phyloP scores from a whole-genome alignment of 768 basidiomycete species.

The Suillus cothurnatus region DNA sequence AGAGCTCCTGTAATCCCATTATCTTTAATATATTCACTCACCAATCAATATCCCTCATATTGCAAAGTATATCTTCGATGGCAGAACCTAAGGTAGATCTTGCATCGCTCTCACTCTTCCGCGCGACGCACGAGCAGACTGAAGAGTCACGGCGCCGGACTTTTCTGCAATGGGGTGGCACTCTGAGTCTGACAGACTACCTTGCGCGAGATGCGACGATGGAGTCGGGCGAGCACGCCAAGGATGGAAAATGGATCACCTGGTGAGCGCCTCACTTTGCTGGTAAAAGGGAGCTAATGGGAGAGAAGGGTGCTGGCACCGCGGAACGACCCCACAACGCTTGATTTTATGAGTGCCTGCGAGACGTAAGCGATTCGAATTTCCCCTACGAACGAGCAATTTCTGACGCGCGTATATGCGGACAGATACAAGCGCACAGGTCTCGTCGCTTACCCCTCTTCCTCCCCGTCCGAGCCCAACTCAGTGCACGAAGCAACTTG shows the following conservation, averaged over 20 bases:
- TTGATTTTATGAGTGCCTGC: conserved; percentile 62
- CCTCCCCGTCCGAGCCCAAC: conserved; percentile 4
- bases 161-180: conserved; percentile 45
- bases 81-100: conserved; percentile 14
- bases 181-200: conserved; percentile 48
- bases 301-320: conserved; percentile 57
- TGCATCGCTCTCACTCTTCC: conserved; percentile 43
- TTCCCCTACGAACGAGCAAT: conserved; percentile 2
- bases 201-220: conserved; percentile 42
- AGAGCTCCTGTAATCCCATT: neutral
- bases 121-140: conserved; percentile 49
- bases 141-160: conserved; percentile 43
- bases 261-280: conserved; percentile 40
- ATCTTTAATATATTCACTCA: neutral
- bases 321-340: conserved; percentile 42
- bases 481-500: conserved; percentile 38
- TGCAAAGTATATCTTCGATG: neutral
- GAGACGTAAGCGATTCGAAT: conserved; percentile 50
- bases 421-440: conserved; percentile 39
- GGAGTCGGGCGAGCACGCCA: conserved; percentile 45
- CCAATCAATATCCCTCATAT: neutral
- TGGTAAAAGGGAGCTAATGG: neutral
- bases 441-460: conserved; percentile 30
- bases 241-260: conserved; percentile 46
- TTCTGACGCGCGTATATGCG: conserved; percentile 21